A percentile compares a stretch with the other conserved stretches of the same genome.
Evolutionary conservation across 2,329 filamentous ascomycete genomes (phyloP).

Genomic region (Trichoderma pleuroti): DNA sequence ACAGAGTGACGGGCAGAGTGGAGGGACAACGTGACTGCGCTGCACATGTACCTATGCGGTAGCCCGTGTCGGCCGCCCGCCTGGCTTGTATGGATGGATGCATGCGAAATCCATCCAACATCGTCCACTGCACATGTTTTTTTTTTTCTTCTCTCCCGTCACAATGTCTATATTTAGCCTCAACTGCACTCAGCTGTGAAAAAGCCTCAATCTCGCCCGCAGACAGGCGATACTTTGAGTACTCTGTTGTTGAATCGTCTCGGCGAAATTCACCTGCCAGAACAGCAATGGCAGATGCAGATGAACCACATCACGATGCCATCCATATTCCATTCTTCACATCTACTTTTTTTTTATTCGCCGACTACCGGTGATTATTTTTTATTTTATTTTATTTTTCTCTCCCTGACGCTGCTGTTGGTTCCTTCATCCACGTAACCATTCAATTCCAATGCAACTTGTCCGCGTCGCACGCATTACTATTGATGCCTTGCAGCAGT

Average conservation of each 20-base stretch:
- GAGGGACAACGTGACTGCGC: background rate
- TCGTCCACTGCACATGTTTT: background rate
- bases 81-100: background rate
- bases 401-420: background rate
- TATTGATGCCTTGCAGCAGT: background rate
- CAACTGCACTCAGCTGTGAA: background rate
- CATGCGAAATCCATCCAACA: background rate
- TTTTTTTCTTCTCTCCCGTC: background rate
- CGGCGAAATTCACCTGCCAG: background rate
- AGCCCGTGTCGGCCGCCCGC: constrained; percentile 4
- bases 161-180: constrained; percentile 4
- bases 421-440: background rate
- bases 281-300: background rate
- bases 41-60: background rate
- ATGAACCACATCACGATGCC: background rate
- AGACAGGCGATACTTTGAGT: background rate
- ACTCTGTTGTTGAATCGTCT: background rate
- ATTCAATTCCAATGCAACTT: background rate
- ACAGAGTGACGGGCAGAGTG: background rate
- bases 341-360: background rate
- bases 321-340: background rate
- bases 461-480: background rate
- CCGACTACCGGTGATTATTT: background rate
- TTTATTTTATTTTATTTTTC: background rate
- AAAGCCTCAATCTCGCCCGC: background rate